Base-by-base conservation (phyloP, 1,284 basidiomycete genomes). In the Dichomitus squalens region DNA sequence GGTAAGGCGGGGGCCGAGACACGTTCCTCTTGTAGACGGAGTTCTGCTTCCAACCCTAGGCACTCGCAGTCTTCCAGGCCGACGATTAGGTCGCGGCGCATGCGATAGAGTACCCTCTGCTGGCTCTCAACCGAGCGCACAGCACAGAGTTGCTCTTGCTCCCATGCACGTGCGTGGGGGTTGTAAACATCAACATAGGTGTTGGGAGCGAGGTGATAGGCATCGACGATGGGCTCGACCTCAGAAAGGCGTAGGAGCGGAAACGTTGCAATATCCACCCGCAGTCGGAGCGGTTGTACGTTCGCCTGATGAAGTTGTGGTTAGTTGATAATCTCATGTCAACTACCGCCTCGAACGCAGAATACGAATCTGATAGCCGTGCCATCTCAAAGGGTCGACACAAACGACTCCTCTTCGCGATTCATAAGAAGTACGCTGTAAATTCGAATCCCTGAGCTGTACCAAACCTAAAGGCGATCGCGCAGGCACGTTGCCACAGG, bases 171-270 rank as follows among this genome's bases (percentile, higher is more conserved):
- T 0, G 83, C 78, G 1, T 69, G 59, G 6, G 77, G 73, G 59
- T 85, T 81, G 68, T 80, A 89, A 1, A 81, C 75, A 60, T 89
- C 87, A 43, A 89, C 73, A 63, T 83, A 88, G 2, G 83, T 81
- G 7, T 70, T 70, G 0, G 75, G 52, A 0, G 75, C 73, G 14
- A 88, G 72, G 7, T 79, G 78, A 18, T 88, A 77, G 59, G 85
- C 81, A 3, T 73, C 66, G 4, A 84, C 75, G 52, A 89, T 74
- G 35, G 79, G 71, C 23, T 75, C 70, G 60, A 84, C 78, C 21
- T 76, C 74, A 5, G 81, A 77, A n/a, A 87, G 75, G 44, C 81
- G 81, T 66, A 88, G 86, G 33, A 82, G 78, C 0, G 87, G 86
- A 62, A 88, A 88, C 0, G 84, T 85, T 0, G 82, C 72, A 41